phyloP scores from a whole-genome alignment of 1,284 basidiomycete genomes.

The Sphaerobolus stellatus region DNA sequence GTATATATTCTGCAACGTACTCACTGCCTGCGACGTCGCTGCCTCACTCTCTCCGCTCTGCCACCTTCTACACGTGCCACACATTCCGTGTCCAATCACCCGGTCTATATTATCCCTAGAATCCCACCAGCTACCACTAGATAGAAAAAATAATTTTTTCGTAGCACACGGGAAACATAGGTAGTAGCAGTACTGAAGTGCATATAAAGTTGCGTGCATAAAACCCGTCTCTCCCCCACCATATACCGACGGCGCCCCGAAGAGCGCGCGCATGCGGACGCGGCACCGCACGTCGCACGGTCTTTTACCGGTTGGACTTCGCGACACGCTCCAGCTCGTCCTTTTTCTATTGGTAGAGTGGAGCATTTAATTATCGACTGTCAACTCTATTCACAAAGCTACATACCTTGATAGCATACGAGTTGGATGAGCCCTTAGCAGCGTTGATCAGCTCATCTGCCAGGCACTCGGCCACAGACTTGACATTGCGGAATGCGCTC shows the following conservation, averaged over 20 bases:
- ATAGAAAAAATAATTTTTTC: not conserved
- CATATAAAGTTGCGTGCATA: not conserved
- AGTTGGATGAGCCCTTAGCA: constrained; percentile 99
- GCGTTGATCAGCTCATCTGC: constrained; percentile 99
- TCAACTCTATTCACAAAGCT: not conserved
- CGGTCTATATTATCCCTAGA: not conserved
- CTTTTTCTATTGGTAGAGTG: constrained; percentile 66
- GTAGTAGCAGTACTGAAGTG: not conserved
- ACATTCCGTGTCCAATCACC: not conserved
- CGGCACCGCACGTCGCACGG: not conserved
- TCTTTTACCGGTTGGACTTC: constrained; percentile 94
- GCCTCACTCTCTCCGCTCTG: not conserved
- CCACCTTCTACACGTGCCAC: not conserved
- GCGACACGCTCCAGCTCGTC: constrained; percentile 99
- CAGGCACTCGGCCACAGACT: constrained; percentile 97
- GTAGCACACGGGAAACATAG: not conserved
- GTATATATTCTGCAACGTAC: too few relatives aligned
- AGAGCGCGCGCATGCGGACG: constrained; percentile 4
- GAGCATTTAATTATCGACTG: constrained; percentile 9
- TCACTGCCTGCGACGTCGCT: too few relatives aligned
- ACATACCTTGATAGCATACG: constrained; percentile 95
- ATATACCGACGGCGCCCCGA: constrained; percentile 8
- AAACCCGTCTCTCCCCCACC: not conserved
- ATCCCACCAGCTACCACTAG: too few relatives aligned
- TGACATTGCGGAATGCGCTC: constrained; percentile 99